phyloP scores from a whole-genome alignment of 2,329 filamentous ascomycete genomes.

The Paracorniculantispora psalliotae region DNA sequence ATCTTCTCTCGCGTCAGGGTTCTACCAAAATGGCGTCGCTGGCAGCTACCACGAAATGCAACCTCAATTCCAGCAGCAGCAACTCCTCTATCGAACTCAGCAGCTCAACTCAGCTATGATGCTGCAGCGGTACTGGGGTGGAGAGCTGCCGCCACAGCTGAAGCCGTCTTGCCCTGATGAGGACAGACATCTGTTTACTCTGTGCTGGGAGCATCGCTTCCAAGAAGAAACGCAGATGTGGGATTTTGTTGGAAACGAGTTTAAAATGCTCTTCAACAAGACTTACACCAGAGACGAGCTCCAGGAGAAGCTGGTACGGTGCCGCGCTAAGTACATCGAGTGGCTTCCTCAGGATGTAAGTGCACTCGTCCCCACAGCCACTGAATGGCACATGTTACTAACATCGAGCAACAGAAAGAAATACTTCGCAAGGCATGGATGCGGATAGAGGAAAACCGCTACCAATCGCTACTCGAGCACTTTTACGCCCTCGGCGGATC shows the following conservation, averaged over 20 bases:
- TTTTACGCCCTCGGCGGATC: not conserved
- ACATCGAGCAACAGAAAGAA: not conserved
- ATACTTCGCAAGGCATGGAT: not conserved
- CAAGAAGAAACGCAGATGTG: slow-evolving; percentile 52
- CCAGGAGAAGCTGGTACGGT: slow-evolving; percentile 53
- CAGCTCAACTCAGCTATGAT: not conserved
- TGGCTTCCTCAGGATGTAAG: slow-evolving; percentile 50
- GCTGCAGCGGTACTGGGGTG: not conserved
- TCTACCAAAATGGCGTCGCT: not conserved
- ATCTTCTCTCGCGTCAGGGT: not conserved
- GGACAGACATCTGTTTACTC: slow-evolving; percentile 44
- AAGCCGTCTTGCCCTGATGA: slow-evolving; percentile 42
- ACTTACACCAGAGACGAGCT: slow-evolving; percentile 43
- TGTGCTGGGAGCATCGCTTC: slow-evolving; percentile 39
- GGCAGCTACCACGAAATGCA: not conserved
- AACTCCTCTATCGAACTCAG: not conserved
- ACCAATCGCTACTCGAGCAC: not conserved
- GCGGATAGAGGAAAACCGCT: not conserved
- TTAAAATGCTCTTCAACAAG: slow-evolving; percentile 29
- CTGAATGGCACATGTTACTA: not conserved
- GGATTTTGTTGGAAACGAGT: slow-evolving; percentile 46
- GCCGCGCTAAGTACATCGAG: slow-evolving; percentile 42
- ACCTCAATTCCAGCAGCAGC: not conserved
- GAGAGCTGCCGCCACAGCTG: slow-evolving; percentile 33
- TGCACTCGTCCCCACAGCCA: not conserved